Conservation (phyloP, 192 early-diverging fungal genomes). For the Globomyces pollinis-pini region DNA sequence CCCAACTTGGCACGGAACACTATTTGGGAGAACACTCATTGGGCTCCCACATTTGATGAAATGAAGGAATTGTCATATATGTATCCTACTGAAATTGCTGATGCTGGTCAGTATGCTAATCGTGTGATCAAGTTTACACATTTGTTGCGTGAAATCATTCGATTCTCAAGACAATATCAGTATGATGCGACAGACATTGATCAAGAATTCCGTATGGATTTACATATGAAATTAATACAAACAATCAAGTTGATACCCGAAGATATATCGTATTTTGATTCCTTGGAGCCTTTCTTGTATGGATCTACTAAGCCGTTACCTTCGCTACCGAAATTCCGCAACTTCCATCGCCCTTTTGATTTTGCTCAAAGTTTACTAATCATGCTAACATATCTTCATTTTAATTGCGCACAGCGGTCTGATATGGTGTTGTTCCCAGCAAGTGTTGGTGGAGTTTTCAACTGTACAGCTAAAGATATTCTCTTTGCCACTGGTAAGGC, state of each 20-base stretch:
- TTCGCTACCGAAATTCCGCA: background rate
- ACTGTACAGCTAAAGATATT: background rate
- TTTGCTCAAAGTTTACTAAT: background rate
- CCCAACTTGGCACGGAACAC: background rate
- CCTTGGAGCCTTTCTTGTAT: no score
- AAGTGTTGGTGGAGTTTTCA: background rate
- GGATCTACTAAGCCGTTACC: no score
- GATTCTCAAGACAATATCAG: background rate
- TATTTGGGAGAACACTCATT: background rate
- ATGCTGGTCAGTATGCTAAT: background rate
- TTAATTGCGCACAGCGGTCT: background rate
- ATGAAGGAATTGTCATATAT: background rate
- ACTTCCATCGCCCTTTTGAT: background rate
- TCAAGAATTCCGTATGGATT: background rate
- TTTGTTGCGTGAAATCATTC: background rate
- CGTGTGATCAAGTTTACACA: background rate
- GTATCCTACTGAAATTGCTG: background rate
- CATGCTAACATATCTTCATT: background rate
- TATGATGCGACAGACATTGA: background rate
- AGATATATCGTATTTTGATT: no score
- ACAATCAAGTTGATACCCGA: background rate
- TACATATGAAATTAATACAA: background rate
- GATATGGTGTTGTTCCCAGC: background rate
- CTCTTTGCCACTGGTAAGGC: background rate
- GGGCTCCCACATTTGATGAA: background rate